These are phyloP conservation scores for Aaosphaeria pasadenensis DNA, from an alignment of 2,329 filamentous ascomycete species.

Conservation along the genomic window DNA sequence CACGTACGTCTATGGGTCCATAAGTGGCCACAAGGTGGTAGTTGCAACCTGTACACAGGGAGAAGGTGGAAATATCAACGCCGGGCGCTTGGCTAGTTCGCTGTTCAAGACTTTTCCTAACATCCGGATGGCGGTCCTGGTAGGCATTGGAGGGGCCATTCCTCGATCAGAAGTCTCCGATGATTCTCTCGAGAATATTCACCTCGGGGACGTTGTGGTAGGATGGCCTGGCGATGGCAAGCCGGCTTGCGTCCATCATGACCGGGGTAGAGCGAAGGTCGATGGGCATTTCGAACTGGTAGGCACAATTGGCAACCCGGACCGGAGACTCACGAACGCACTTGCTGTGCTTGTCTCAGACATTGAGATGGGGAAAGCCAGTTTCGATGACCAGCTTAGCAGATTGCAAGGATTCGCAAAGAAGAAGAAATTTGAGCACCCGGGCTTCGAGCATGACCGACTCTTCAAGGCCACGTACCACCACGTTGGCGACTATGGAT, in stretches of 20 bases:
- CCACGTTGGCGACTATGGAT: constrained; percentile 1
- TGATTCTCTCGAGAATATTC: constrained; percentile 1
- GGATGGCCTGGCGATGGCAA: constrained; percentile 4
- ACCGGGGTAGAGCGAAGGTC: constrained; percentile 2
- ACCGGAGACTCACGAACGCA: constrained; percentile 1
- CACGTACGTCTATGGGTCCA: constrained; percentile 2
- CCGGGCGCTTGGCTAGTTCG: constrained; percentile 2
- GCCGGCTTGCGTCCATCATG: constrained; percentile 2
- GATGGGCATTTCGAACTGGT: constrained; percentile 2
- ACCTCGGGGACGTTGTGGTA: constrained; percentile 3
- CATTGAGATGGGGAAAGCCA: background rate
- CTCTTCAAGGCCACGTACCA: constrained; percentile 2
- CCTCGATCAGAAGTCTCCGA: background rate
- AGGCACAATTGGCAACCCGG: constrained; percentile 2
- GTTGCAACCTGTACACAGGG: constrained; percentile 2
- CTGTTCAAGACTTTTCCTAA: constrained; percentile 5
- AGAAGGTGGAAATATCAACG: constrained; percentile 2
- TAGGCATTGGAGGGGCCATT: constrained; percentile 3
- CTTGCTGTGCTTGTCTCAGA: constrained; percentile 1
- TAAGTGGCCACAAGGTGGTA: constrained; percentile 1
- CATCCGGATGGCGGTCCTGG: constrained; percentile 2
- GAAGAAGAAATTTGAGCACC: constrained; percentile 1
- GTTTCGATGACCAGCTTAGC: constrained; percentile 2
- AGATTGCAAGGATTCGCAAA: background rate
- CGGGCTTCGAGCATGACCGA: constrained; percentile 1